These are phyloP conservation scores for Plasmodium sp. DNA, from an alignment of 169 alveolate genomes.

Conservation along the genomic window DNA sequence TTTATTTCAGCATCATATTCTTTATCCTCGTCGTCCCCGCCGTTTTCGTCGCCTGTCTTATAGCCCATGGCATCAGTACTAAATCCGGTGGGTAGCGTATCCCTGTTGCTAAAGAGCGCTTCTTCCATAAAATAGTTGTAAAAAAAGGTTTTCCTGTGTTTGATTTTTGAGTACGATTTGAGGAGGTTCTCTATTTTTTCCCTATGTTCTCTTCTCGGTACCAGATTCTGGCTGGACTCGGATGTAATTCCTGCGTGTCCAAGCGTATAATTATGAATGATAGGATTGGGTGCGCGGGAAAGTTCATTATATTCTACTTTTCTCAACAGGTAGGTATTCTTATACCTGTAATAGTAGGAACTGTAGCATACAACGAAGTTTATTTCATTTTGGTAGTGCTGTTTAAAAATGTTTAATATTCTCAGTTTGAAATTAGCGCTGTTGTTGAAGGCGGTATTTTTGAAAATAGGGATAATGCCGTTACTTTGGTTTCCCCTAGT, in stretches of 20 bases:
- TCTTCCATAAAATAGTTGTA: background rate
- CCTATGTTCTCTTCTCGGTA: background rate
- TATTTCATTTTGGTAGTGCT: constrained; percentile 22
- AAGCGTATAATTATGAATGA: constrained; percentile 9
- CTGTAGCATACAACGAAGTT: constrained; percentile 51
- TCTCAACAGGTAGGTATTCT: constrained; percentile 12
- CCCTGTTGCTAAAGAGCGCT: background rate
- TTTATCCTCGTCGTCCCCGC: background rate
- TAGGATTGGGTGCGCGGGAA: background rate
- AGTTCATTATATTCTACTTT: constrained; percentile 13
- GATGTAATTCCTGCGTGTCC: constrained; percentile 18
- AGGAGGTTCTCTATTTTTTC: background rate
- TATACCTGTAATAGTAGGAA: constrained; percentile 2
- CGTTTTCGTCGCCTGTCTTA: background rate
- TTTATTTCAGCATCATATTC: background rate
- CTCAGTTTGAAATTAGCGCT: background rate
- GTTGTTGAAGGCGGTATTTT: background rate
- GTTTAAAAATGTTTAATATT: constrained; percentile 18
- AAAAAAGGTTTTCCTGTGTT: constrained; percentile 8
- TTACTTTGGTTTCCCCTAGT: background rate
- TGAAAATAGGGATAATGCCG: constrained; percentile 19
- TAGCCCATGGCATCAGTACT: background rate
- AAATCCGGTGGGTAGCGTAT: background rate
- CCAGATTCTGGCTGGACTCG: background rate
- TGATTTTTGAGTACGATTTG: background rate